phyloP scores from a whole-genome alignment of 2,329 filamentous ascomycete species.

The Sarocladium brachiariae region DNA sequence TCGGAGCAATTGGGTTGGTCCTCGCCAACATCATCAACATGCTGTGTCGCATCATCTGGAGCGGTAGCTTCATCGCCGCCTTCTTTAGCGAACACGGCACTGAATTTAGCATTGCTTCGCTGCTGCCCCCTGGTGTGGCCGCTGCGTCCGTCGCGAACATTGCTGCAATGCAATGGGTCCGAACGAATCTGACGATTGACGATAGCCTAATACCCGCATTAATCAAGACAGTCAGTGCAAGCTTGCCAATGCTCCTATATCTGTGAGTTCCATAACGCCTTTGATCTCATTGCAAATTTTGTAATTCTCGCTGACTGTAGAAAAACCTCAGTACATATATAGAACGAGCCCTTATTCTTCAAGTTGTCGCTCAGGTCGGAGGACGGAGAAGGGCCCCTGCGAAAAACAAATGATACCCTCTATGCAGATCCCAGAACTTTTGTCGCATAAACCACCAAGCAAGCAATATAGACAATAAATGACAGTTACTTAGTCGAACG shows the following conservation, averaged over 20 bases:
- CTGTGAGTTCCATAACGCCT: conserved; percentile 47
- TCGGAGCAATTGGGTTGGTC: conserved; percentile 77
- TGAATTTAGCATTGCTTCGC: conserved; percentile 18
- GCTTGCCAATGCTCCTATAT: conserved; percentile 45
- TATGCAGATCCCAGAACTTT: not conserved
- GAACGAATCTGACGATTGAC: not conserved
- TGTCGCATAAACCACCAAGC: not conserved
- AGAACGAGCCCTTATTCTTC: conserved; percentile 45
- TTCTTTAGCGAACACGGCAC: conserved; percentile 50
- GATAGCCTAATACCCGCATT: not conserved
- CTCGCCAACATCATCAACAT: conserved; percentile 88
- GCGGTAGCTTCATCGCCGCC: conserved; percentile 58
- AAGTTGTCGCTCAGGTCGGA: not conserved
- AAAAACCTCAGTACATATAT: conserved; percentile 38
- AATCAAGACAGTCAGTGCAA: not conserved
- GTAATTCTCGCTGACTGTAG: conserved; percentile 9
- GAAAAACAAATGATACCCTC: conserved; percentile 9
- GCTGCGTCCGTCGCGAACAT: conserved; percentile 21
- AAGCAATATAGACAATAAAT: not conserved
- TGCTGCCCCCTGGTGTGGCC: conserved; percentile 23
- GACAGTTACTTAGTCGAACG: conserved; percentile 57
- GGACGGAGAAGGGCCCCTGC: conserved; percentile 5
- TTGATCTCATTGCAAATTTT: not conserved
- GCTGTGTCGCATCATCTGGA: conserved; percentile 78
- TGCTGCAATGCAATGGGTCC: conserved; percentile 19